These are phyloP conservation scores for Penicillium manginii DNA, from an alignment of 495 filamentous ascomycete species.

Conservation along the genomic window DNA sequence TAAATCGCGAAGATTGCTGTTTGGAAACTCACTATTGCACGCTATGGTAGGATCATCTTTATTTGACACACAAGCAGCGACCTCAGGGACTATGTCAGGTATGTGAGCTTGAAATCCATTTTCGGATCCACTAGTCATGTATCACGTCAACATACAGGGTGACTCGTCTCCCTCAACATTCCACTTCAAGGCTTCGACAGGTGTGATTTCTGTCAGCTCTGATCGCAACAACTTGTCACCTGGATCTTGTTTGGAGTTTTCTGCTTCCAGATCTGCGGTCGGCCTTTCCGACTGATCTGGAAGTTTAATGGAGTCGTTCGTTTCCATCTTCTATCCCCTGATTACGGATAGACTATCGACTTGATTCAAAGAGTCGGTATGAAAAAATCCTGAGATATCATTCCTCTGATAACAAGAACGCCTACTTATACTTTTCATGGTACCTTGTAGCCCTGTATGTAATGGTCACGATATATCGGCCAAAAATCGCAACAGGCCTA, in stretches of 20 bases:
- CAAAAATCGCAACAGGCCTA: background rate
- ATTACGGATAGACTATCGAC: background rate
- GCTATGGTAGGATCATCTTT: slow-evolving; percentile 30
- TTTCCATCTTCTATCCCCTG: slow-evolving; percentile 6
- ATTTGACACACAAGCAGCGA: slow-evolving; percentile 34
- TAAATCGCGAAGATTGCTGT: background rate
- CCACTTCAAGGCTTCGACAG: slow-evolving; percentile 32
- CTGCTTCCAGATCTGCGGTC: slow-evolving; percentile 13
- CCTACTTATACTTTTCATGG: background rate
- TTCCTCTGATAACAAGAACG: background rate
- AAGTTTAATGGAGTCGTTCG: slow-evolving; percentile 5
- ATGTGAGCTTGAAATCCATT: background rate
- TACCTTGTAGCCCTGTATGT: background rate
- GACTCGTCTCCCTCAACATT: slow-evolving; percentile 35
- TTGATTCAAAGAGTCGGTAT: background rate
- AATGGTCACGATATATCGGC: slow-evolving; percentile 1
- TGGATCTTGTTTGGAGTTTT: slow-evolving; percentile 6
- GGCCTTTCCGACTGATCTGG: slow-evolving; percentile 1
- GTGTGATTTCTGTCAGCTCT: slow-evolving; percentile 25
- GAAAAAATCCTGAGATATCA: background rate
- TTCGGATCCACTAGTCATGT: background rate
- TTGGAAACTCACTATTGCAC: slow-evolving; percentile 26
- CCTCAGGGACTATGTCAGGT: slow-evolving; percentile 26
- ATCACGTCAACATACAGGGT: slow-evolving; percentile 20
- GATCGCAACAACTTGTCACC: slow-evolving; percentile 8